These are phyloP conservation scores for Jamesozyma lodderae DNA, from an alignment of 805 yeast species.

Conservation along the genomic window DNA sequence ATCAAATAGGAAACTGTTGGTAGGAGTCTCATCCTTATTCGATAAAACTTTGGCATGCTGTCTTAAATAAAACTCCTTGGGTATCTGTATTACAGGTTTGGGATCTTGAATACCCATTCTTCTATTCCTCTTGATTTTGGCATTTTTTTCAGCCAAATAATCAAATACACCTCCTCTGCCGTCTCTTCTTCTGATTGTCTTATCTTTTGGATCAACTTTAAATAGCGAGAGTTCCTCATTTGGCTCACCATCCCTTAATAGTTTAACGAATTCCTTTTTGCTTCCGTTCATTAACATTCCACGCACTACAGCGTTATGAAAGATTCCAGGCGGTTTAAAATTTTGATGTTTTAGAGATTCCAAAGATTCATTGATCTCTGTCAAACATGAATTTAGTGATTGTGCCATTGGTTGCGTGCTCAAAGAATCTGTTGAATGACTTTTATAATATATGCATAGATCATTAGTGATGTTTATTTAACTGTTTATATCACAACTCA, in stretches of 20 bases:
- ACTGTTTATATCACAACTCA: too few relatives aligned
- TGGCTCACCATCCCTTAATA: conserved; percentile 51
- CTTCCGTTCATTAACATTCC: conserved; percentile 30
- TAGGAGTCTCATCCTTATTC: conserved; percentile 12
- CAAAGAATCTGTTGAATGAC: too few relatives aligned
- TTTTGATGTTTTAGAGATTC: conserved; percentile 36
- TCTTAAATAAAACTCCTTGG: conserved; percentile 19
- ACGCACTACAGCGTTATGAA: conserved; percentile 52
- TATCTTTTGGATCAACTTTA: conserved; percentile 30
- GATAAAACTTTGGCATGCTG: conserved; percentile 20
- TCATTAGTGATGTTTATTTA: too few relatives aligned
- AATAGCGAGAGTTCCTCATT: conserved; percentile 43
- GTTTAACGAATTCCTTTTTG: conserved; percentile 35
- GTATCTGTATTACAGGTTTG: conserved; percentile 23
- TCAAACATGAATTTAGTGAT: conserved; percentile 25
- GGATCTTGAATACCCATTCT: conserved; percentile 26
- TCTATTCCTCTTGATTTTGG: conserved; percentile 29
- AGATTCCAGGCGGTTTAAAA: conserved; percentile 51
- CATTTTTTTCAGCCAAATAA: conserved; percentile 25
- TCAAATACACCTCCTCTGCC: conserved; percentile 38
- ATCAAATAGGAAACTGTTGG: conserved; percentile 19
- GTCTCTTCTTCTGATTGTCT: conserved; percentile 41
- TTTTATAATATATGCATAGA: neutral
- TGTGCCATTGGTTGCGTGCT: conserved; percentile 15
- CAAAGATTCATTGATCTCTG: conserved; percentile 32